A percentile compares a stretch with the other conserved stretches of the same genome.
Evolutionary conservation across 176 grass and related monocot genomes (phyloP).

Genomic region (Aegilops longissima): DNA sequence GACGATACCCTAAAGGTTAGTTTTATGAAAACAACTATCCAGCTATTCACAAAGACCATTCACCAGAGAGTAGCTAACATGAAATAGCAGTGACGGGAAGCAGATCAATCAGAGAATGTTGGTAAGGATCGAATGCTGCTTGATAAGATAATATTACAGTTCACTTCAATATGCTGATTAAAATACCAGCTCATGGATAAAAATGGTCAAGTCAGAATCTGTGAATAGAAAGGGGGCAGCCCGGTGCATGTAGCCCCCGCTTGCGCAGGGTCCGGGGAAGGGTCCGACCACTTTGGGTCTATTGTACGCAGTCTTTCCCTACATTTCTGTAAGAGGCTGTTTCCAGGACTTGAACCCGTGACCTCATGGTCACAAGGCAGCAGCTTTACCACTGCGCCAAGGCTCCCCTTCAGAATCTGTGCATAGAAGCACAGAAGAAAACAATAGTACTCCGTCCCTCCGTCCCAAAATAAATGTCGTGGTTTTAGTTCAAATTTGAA

Average conservation of each 20-base stretch:
- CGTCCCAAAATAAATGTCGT: no score
- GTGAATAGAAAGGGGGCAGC: no score
- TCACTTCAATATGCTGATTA: not conserved
- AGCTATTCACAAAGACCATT: not conserved
- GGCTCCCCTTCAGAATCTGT: not conserved
- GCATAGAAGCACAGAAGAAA: not conserved
- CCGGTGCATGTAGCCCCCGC: no score
- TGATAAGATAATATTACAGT: not conserved
- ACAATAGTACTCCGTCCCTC: not conserved
- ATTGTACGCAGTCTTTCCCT: no score
- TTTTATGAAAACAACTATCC: not conserved
- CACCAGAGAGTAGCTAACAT: not conserved
- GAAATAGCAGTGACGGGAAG: not conserved
- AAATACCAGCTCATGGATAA: not conserved
- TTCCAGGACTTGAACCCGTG: no score
- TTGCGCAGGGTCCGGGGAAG: no score
- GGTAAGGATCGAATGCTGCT: not conserved
- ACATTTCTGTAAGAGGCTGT: no score
- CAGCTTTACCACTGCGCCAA: no score
- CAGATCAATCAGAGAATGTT: not conserved
- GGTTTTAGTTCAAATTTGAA: no score
- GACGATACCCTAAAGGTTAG: not conserved
- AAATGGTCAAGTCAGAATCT: not conserved
- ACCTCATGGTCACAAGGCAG: no score
- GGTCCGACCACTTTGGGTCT: no score